These are phyloP conservation scores for Syzygium aqueum DNA, from an alignment of 345 rosid genomes.

Conservation along the genomic window DNA sequence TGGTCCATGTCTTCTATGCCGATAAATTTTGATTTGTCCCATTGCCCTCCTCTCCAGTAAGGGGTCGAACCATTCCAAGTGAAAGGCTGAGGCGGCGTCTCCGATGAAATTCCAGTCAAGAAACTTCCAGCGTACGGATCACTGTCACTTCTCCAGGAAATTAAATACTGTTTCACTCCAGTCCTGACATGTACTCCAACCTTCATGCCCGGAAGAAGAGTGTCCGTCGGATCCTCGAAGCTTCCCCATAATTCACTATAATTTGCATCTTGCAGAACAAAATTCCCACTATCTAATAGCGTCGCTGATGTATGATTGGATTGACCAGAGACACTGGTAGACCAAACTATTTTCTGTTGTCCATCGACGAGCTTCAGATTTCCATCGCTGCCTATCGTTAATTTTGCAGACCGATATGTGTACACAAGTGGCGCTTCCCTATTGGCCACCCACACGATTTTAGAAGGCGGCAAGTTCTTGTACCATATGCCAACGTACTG, in stretches of 20 bases:
- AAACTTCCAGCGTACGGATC: slow-evolving; percentile 26
- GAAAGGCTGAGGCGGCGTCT: slow-evolving; percentile 18
- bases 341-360: slow-evolving; percentile 7
- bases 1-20: neutral
- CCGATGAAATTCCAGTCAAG: slow-evolving; percentile 3
- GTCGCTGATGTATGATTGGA: neutral
- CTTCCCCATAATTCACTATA: slow-evolving; percentile 22
- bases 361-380: slow-evolving; percentile 14
- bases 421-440: slow-evolving; percentile 14
- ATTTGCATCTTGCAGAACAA: slow-evolving; percentile 7
- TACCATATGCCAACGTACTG: neutral
- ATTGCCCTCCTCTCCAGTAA: slow-evolving; percentile 5
- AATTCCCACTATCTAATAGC: slow-evolving; percentile 24
- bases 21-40: slow-evolving; percentile 5
- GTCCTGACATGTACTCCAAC: slow-evolving; percentile 10
- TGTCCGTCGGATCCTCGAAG: slow-evolving; percentile 27
- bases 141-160: slow-evolving; percentile 15
- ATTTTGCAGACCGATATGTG: neutral
- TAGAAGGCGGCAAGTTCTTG: neutral
- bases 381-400: slow-evolving; percentile 9
- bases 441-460: too few species aligned
- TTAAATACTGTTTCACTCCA: slow-evolving; percentile 1
- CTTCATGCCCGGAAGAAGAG: slow-evolving; percentile 27
- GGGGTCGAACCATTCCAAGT: slow-evolving; percentile 1
- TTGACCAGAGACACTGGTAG: neutral